phyloP scores from a whole-genome alignment of 768 basidiomycete genomes.

The Sporobolomyces roseus region DNA sequence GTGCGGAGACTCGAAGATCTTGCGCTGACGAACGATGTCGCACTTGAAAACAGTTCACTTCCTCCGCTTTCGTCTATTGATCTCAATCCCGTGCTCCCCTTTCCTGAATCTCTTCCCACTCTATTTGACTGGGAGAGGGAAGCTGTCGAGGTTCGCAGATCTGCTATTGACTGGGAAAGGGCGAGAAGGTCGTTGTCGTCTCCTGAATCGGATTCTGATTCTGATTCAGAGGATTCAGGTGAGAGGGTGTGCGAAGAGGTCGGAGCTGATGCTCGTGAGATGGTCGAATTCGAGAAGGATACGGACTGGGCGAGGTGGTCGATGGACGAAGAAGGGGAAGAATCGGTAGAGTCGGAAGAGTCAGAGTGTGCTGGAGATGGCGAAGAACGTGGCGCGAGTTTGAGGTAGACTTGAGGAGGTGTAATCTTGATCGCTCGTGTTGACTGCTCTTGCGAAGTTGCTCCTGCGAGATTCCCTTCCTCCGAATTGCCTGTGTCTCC shows the following conservation, averaged over 20 bases:
- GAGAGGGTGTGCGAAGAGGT: background rate
- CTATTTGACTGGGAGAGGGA: background rate
- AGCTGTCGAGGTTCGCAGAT: constrained; percentile 25
- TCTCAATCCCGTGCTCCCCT: background rate
- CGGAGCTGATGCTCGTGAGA: background rate
- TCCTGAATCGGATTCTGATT: constrained; percentile 8
- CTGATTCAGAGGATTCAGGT: background rate
- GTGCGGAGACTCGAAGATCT: too few species aligned
- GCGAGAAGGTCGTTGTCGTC: constrained; percentile 27
- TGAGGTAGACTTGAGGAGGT: constrained; percentile 18
- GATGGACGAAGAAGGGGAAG: background rate
- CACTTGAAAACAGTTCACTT: constrained; percentile 9
- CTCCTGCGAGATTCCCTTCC: background rate
- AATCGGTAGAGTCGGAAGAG: background rate
- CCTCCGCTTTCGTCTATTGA: constrained; percentile 4
- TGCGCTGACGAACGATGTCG: constrained; percentile 7
- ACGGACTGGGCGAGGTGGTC: constrained; percentile 5
- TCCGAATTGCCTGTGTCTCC: constrained; percentile 6
- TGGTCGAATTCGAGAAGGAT: background rate
- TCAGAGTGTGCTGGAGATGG: background rate
- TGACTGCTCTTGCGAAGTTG: background rate
- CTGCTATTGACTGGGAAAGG: constrained; percentile 33
- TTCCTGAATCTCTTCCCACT: background rate
- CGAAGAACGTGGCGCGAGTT: background rate
- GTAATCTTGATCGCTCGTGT: background rate